These are phyloP conservation scores for Psilocybe mexicana DNA, from an alignment of 1,284 basidiomycete species.

Conservation along the genomic window DNA sequence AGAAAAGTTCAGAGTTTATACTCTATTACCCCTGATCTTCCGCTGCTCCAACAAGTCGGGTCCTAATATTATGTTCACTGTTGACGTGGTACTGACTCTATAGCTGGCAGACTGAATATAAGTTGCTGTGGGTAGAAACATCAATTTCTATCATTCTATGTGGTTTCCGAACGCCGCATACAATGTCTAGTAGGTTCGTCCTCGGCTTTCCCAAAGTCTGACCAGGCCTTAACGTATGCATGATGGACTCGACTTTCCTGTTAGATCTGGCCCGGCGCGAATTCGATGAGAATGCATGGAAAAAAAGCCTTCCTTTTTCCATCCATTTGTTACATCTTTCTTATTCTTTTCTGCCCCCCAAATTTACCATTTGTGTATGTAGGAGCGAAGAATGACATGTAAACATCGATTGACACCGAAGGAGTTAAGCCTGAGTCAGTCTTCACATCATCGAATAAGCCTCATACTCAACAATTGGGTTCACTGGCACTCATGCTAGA, in stretches of 20 bases:
- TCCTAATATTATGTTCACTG: neutral
- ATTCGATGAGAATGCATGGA: neutral
- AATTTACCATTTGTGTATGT: neutral
- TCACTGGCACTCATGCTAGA: too few relatives aligned
- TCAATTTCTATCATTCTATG: neutral
- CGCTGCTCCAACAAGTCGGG: neutral
- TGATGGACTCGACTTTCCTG: too few relatives aligned
- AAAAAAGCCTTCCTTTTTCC: neutral
- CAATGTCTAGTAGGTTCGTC: neutral
- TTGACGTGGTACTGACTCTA: neutral
- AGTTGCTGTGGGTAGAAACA: neutral
- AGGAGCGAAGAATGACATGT: too few relatives aligned
- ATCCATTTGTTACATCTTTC: neutral
- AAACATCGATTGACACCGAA: too few relatives aligned
- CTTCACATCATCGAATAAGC: too few relatives aligned
- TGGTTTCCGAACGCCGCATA: neutral
- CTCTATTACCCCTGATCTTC: neutral
- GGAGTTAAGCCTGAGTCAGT: too few relatives aligned
- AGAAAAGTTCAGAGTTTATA: neutral
- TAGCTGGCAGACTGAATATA: neutral
- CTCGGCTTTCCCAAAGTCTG: neutral
- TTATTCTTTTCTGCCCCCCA: neutral
- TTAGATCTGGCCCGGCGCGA: too few relatives aligned
- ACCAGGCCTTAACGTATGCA: too few relatives aligned
- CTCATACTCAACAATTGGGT: too few relatives aligned